phyloP scores from a whole-genome alignment of 805 yeast species.

The Candida pseudofarinosa region DNA sequence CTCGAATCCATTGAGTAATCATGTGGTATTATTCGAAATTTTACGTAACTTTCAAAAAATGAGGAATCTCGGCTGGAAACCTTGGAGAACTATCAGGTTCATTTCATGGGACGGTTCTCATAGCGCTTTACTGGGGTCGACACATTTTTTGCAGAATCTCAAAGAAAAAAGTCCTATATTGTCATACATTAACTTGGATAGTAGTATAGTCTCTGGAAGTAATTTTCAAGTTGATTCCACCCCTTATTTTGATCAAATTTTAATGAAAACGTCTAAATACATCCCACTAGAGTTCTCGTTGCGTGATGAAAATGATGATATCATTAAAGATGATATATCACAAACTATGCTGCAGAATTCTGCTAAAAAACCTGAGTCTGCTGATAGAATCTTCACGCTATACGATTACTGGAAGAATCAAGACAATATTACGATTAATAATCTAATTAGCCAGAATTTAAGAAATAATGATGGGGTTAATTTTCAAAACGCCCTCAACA shows the following conservation, averaged over 20 bases:
- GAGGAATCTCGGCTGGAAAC: constrained; percentile 37
- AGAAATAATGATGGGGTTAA: constrained; percentile 22
- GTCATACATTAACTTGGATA: constrained; percentile 37
- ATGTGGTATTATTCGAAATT: constrained; percentile 36
- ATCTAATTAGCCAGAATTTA: constrained; percentile 24
- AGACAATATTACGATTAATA: constrained; percentile 27
- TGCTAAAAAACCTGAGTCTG: constrained; percentile 11
- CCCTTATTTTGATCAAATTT: constrained; percentile 32
- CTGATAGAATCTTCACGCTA: constrained; percentile 18
- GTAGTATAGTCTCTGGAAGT: constrained; percentile 35
- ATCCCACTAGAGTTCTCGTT: constrained; percentile 30
- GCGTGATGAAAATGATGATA: constrained; percentile 1
- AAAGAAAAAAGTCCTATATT: constrained; percentile 21
- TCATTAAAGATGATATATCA: constrained; percentile 4
- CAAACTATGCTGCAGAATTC: not conserved
- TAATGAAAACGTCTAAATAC: constrained; percentile 22
- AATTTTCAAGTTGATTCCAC: constrained; percentile 30
- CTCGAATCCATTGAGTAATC: constrained; percentile 35
- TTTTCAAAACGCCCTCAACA: constrained; percentile 26
- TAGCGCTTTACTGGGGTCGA: constrained; percentile 31
- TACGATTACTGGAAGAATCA: constrained; percentile 34
- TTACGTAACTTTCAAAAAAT: constrained; percentile 32
- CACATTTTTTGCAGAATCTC: constrained; percentile 12
- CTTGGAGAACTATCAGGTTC: constrained; percentile 35
- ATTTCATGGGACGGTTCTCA: constrained; percentile 40